Base-by-base conservation (phyloP, 176 grass and related monocot species). In the Tillandsia leiboldiana region DNA sequence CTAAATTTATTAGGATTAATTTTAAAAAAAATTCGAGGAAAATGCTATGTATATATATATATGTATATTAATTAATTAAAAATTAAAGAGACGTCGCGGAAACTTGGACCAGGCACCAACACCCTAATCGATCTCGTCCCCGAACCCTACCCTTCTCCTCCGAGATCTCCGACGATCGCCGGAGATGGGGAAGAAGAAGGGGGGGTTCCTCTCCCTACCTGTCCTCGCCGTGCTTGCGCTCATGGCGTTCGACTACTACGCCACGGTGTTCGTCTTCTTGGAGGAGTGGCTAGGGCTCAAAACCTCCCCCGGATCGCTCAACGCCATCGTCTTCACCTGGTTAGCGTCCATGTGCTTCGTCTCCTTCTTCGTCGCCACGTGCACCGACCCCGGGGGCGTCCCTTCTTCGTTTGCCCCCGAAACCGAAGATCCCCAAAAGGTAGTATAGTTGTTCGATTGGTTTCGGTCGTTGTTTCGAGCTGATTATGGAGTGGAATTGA, bases 251-350 rank as follows among this genome's bases (percentile, higher is more conserved):
- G 94, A 70, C 15, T 99, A 86, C 67, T 93, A 88, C 80, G 26
- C 70, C 48, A 88, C 89, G 65, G 81, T 99, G 57, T 93, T 99
- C 77, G 78, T 90, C 56, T 85, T 86, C 64, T 48, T 99, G 12
- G 82, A 93, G 70, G 85, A 81, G 49, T 90, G 84, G 89, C 71
- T 99, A 62, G 82, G 79, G 75, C 86, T 91, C 71, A 77, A 72
- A 70, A 80, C 85, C 47, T 17, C 70, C 61, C 70, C 80, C 22
- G 84, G 93, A 54, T 75, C 77, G 54, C 70, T 83, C 49, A 78
- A 92, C 71, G 84, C 82, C 1, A 74, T 72, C 20, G 51, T 73
- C 63, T 91, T 92, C 68, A 87, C 83, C 49, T 26, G 88, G 86
- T 53, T 78, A 51, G 56, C 91, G 24, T 65, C 77, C 66, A 77